Percentiles rank a stretch among this genome's conserved stretches.
phyloP scores from a whole-genome alignment of 257 asterid genomes.

The Paraleonurus japonicus region DNA sequence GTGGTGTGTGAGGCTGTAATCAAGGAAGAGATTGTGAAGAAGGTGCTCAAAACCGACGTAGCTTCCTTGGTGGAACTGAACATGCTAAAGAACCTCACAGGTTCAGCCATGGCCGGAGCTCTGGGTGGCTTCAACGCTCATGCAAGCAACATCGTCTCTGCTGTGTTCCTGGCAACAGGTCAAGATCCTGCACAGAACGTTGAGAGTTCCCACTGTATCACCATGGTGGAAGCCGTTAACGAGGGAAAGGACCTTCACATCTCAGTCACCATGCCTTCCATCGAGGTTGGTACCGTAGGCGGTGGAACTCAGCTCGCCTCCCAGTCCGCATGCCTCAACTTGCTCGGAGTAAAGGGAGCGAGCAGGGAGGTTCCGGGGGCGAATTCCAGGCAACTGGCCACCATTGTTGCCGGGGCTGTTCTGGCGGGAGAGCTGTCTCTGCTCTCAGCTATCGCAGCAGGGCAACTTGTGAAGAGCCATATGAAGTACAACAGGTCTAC shows the following conservation, averaged over 20 bases:
- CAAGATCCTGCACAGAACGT: conserved; percentile 49
- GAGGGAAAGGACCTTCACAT: conserved; percentile 44
- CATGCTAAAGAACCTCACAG: conserved; percentile 44
- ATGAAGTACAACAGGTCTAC: conserved; percentile 48
- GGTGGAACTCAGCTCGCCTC: conserved; percentile 51
- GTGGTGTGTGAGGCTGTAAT: conserved; percentile 44
- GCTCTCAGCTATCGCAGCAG: conserved; percentile 42
- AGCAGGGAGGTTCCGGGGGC: conserved; percentile 46
- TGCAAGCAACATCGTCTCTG: conserved; percentile 46
- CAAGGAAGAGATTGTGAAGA: conserved; percentile 34
- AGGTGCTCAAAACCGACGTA: conserved; percentile 41
- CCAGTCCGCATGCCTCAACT: conserved; percentile 50
- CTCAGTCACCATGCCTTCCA: conserved; percentile 48
- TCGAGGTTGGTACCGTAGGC: conserved; percentile 48
- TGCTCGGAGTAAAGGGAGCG: conserved; percentile 51
- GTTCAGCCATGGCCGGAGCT: conserved; percentile 48
- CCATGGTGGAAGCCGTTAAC: conserved; percentile 47
- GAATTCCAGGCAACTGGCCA: conserved; percentile 40
- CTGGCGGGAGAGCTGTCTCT: conserved; percentile 51
- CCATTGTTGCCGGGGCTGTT: conserved; percentile 41
- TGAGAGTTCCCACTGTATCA: conserved; percentile 47
- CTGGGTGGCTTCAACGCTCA: conserved; percentile 50
- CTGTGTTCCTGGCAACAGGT: conserved; percentile 40
- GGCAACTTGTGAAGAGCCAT: conserved; percentile 42
- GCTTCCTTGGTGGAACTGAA: conserved; percentile 41